Conservation (phyloP, 2,329 filamentous ascomycete species). For the Trichocomaceae sp. region DNA sequence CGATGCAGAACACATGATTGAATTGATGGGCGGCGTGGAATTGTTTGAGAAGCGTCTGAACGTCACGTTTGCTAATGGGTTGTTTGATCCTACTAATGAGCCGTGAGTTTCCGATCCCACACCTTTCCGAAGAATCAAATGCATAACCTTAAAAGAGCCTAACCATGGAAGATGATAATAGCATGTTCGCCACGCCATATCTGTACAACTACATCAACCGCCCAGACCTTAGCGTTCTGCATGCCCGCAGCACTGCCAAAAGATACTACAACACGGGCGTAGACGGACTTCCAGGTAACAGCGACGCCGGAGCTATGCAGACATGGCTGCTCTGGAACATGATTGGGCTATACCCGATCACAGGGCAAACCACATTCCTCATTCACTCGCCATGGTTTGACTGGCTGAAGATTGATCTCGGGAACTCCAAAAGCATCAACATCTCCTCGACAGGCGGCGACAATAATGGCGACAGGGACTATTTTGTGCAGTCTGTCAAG, state of each 20-base stretch:
- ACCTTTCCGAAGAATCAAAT: too few species aligned
- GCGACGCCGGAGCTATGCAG: constrained; percentile 61
- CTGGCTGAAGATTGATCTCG: constrained; percentile 49
- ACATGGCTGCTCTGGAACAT: constrained; percentile 56
- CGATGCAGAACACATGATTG: constrained; percentile 53
- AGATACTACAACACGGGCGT: constrained; percentile 50
- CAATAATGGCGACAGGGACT: constrained; percentile 46
- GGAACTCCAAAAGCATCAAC: constrained; percentile 50
- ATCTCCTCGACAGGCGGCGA: constrained; percentile 52
- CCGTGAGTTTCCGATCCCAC: constrained; percentile 45
- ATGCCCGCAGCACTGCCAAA: constrained; percentile 56
- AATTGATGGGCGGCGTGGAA: constrained; percentile 48
- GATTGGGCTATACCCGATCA: constrained; percentile 54
- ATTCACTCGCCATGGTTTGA: constrained; percentile 59
- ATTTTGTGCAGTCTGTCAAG: constrained; percentile 58
- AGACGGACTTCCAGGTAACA: constrained; percentile 56
- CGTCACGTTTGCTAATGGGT: constrained; percentile 48
- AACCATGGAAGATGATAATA: neutral
- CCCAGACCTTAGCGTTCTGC: constrained; percentile 41
- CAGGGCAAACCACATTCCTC: constrained; percentile 57
- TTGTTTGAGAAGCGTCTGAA: constrained; percentile 44
- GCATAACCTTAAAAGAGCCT: too few species aligned
- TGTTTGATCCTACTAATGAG: constrained; percentile 64
- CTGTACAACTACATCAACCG: constrained; percentile 61
- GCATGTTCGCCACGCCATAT: constrained; percentile 44